Evolutionary conservation across 1,284 basidiomycete genomes (phyloP), one percentile per base, ranked within the genome.

Genomic region (Volvariella surrecta): DNA sequence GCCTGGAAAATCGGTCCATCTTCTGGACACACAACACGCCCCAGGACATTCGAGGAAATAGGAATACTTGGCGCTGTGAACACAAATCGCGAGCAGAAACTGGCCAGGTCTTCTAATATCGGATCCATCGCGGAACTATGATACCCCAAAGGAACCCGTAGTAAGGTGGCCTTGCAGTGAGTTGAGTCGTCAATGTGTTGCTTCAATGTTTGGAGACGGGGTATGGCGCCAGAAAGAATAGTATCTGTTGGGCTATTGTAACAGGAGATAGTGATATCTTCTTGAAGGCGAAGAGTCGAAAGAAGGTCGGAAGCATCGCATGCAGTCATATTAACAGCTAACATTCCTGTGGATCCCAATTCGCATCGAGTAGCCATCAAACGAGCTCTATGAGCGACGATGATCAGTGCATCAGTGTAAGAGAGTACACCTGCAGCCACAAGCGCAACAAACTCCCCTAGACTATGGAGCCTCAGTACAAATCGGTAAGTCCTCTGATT

Each of bases 401-500:
- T 57, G 9, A 63, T 58, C 4, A 86, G 64, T 2, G 76, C 80
- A 16, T 71, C 71, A 47, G 73, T 63, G 15, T 83, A 56, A 0
- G 63, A 62, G 11, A 86, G 50, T 1, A 82, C 75, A 0, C 64
- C 70, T 0, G 80, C 75, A 15, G 67, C 59, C 4, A 76, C 76
- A 32, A 85, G 65, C 3, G 81, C 81, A 2, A 74, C 76, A 46
- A 83, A 86, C 60, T 86, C 83, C 37, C 83, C 83, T 24, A 84
- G 67, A 54, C 80, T 83, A 48, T 34, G 41, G 24, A 47, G 15
- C 42, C 2, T 24, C 21, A 17, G 39, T 15, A 45, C 32, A 18
- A 24, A 44, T 49, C 35, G n/a, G 20, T 11, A 43, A 24, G 37
- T 38, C 30, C 19, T 46, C 7, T 11, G 28, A 40, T 38, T 39